Conservation (phyloP, 176 grass and related monocot species). For the Phyllostachys edulis region DNA sequence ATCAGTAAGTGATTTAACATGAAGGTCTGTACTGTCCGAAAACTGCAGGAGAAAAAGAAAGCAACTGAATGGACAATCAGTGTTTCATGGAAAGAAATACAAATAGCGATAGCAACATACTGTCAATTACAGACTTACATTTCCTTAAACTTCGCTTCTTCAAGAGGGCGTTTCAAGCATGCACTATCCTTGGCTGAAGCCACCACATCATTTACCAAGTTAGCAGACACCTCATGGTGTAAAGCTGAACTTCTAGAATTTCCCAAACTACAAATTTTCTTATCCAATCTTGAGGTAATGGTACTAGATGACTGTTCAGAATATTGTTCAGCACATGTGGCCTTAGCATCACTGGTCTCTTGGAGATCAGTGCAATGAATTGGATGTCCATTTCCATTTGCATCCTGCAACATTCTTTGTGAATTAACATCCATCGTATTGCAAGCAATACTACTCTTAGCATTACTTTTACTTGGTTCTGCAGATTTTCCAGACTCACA, state of each 20-base stretch:
- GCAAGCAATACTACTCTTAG: conserved; percentile 22
- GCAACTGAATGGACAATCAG: not conserved
- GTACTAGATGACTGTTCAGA: conserved; percentile 29
- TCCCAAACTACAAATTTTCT: conserved; percentile 16
- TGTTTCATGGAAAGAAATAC: conserved; percentile 31
- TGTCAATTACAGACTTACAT: conserved; percentile 54
- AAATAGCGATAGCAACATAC: not conserved
- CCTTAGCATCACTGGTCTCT: conserved; percentile 18
- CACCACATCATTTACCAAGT: conserved; percentile 31
- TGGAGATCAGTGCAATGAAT: conserved; percentile 7
- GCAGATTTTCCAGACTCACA: conserved; percentile 24
- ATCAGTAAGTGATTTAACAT: not conserved
- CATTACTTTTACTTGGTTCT: conserved; percentile 28
- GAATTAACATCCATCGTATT: conserved; percentile 27
- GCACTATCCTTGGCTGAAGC: conserved; percentile 32
- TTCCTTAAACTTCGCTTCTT: conserved; percentile 70
- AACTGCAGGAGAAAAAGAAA: not conserved
- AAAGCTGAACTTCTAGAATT: conserved; percentile 36
- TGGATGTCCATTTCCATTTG: conserved; percentile 48
- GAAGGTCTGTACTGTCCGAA: not conserved
- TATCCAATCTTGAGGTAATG: conserved; percentile 17
- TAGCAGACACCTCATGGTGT: conserved; percentile 32
- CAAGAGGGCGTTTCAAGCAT: conserved; percentile 29
- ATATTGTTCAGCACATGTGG: conserved; percentile 22
- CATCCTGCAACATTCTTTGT: conserved; percentile 7